A percentile compares a stretch with the other conserved stretches of the same genome.
Conservation (phyloP, 139 green algal genomes). For the Tetradesmus lagerheimii region DNA sequence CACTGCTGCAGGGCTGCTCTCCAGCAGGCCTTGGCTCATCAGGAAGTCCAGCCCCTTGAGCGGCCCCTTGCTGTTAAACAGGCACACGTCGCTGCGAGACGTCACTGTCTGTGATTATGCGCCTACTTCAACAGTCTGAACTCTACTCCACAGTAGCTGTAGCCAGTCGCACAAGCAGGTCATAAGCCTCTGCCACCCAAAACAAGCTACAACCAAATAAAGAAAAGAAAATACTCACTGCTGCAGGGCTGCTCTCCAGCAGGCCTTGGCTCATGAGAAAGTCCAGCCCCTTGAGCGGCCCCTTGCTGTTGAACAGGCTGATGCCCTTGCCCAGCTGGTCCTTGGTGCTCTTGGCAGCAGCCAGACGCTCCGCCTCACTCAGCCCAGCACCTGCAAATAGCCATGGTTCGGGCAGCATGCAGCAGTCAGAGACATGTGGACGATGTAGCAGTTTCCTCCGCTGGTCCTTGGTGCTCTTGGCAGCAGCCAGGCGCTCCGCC, state of each 20-base stretch:
- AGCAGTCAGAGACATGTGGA: too few species aligned
- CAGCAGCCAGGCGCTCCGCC: conserved; percentile 73
- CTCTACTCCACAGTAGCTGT: too few species aligned
- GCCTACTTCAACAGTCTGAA: too few species aligned
- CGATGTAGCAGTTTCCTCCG: too few species aligned
- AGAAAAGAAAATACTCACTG: too few species aligned
- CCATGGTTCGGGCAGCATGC: too few species aligned
- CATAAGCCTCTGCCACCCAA: too few species aligned
- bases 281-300: conserved; percentile 61
- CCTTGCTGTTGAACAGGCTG: conserved; percentile 81
- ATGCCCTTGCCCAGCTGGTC: conserved; percentile 72
- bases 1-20: conserved; percentile 35
- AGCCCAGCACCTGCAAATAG: background rate
- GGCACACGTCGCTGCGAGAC: too few species aligned
- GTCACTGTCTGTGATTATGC: too few species aligned
- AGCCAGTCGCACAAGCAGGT: too few species aligned
- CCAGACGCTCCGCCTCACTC: conserved; percentile 77
- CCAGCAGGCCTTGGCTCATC: conserved; percentile 52
- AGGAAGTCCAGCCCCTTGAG: conserved; percentile 64
- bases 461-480: conserved; percentile 81
- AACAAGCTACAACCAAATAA: too few species aligned
- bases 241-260: conserved; percentile 48
- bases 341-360: conserved; percentile 83
- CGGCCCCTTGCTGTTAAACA: conserved; percentile 82
- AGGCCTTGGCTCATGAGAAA: conserved; percentile 51